Base-by-base conservation (phyloP, 2,329 filamentous ascomycete genomes). In the Fusarium falciforme region DNA sequence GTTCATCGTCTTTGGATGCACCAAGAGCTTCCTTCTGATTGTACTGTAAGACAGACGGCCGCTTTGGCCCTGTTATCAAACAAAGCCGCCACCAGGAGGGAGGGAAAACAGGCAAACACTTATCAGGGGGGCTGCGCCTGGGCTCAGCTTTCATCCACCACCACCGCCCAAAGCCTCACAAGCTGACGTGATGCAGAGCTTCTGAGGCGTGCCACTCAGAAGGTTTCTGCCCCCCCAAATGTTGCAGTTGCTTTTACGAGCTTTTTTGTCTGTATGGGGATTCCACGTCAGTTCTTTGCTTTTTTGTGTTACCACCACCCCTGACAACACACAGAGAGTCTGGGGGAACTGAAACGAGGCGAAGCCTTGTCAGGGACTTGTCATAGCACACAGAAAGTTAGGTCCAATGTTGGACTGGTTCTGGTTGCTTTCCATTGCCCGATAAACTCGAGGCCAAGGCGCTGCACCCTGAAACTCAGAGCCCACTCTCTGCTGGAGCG, bases 291-390 rank as follows among this genome's bases (percentile, higher is more conserved):
- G 49, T 33, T 55, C 16, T 52, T 63, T 72, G 35, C 58, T 74
- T 68, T 74, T 74, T 54, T 66, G 72, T 75, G 55, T 52, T 59
- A 74, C 71, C 64, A 66, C 64, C 72, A 63, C 71, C 68, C 72
- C 72, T 33, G 70, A 66, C 66, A 35, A 47, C 44, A 57, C 61
- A 66, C 60, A 22, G 36, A 22, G n/a, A 64, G 58, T 65, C 67
- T 62, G 64, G 58, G 69, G 72, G 16, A n/a, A 60, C 44, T 20
- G 64, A 44, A 61, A 61, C 62, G 61, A 55, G 59, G 66, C 17
- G 70, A 54, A 54, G 57, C 63, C 49, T 72, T 66, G 65, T 70
- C 31, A 49, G 27, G 40, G 58, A 33, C 22, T 49, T 52, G 47
- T 52, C 64, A 44, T 64, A 40, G 40, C 20, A 40, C 36, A 36